Evolutionary conservation across 192 early-diverging fungal species (phyloP), one percentile per base, ranked within the genome.

Genomic region (Umbelopsis sp.): DNA sequence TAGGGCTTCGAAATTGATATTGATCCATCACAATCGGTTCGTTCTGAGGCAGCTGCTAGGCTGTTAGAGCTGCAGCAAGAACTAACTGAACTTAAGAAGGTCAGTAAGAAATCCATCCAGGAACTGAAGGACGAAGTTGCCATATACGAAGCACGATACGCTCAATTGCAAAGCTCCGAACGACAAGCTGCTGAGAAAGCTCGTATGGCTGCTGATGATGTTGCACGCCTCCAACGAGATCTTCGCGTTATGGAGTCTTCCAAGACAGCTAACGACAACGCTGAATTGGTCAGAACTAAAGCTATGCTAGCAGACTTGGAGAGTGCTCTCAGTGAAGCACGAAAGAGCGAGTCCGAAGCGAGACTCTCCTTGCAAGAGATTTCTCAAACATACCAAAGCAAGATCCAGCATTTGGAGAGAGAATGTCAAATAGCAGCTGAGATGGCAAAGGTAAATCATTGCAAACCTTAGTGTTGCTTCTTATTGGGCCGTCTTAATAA

Each of bases 371-470:
- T 58, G 23, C 50, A 33, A 45, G 50, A 71, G 37, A 23, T 45
- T 33, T 21, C 27, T 13, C 48, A 71, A 6, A 20, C 20, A 33
- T 46, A 20, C 33, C 47, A 71, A 30, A 25, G 21, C 13, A 71
- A 58, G 44, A 75, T 81, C 20, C 64, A 77, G 21, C 78, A 84
- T 55, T 69, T 81, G 8, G 80, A 81, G 69, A 53, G 69, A 4
- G 82, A 84, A 64, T 77, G 81, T 55, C 77, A 81, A 25, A 75
- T 74, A 5, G 78, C 82, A 1, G 25, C 68, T 7, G 77, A 77
- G 11, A 70, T 74, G 23, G 78, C 71, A 13, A 73, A 84, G 55
- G 58, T 61, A 61, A 15, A 4, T 25, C 18, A 3, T 41, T 41
- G 16, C 11, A 35, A 4, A 2, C 5, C 23, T 10, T 7, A 3